Evolutionary conservation across 2,329 filamentous ascomycete genomes (phyloP).

Genomic region (Penicillium paneum): DNA sequence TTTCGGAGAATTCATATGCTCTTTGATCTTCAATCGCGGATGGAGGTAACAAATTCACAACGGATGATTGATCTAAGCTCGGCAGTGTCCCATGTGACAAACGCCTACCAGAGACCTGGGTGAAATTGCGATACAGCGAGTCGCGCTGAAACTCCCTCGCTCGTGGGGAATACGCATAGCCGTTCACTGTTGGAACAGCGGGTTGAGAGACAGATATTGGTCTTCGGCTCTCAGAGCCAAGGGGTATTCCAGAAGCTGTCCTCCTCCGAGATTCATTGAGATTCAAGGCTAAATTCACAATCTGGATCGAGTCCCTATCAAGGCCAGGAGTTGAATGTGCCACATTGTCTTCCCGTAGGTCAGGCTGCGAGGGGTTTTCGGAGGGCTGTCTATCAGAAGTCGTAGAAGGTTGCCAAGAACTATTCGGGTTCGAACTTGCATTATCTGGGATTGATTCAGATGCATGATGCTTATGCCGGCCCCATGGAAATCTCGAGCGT

Average conservation of each 20-base stretch:
- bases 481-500: conserved; percentile 35
- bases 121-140: conserved; percentile 19
- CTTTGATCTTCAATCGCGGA: conserved; percentile 33
- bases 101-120: conserved; percentile 27
- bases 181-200: conserved; percentile 21
- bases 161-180: conserved; percentile 15
- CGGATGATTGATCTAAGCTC: conserved; percentile 17
- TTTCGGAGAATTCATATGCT: conserved; percentile 62
- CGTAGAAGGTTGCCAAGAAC: conserved; percentile 10
- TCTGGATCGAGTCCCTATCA: conserved; percentile 78
- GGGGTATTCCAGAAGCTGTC: conserved; percentile 55
- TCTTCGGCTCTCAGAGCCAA: conserved; percentile 46
- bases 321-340: conserved; percentile 39
- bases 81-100: conserved; percentile 9
- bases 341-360: conserved; percentile 6
- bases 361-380: conserved; percentile 13
- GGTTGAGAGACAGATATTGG: conserved; percentile 26
- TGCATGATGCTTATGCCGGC: conserved; percentile 31
- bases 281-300: conserved; percentile 87
- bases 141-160: conserved; percentile 15
- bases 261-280: conserved; percentile 73
- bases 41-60: conserved; percentile 30
- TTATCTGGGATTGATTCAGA: conserved; percentile 30
- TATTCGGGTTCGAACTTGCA: conserved; percentile 7
- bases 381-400: conserved; percentile 13